These are phyloP conservation scores for Apiotrichum gracile DNA, from an alignment of 1,284 basidiomycete genomes.

Conservation along the genomic window DNA sequence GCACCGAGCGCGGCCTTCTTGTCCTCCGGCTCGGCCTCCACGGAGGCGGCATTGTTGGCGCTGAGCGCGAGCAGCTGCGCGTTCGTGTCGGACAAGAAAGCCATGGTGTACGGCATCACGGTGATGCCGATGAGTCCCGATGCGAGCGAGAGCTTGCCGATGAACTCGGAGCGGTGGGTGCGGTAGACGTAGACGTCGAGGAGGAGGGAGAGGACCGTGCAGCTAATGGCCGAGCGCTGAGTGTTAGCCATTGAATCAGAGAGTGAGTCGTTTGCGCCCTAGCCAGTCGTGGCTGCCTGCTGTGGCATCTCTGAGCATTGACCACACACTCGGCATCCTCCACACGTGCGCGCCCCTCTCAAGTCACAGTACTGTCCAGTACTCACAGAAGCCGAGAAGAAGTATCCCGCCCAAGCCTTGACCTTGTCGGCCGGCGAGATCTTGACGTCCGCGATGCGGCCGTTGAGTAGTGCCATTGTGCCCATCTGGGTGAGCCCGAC, in stretches of 20 bases:
- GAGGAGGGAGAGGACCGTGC: conserved; percentile 3
- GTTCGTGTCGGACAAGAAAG: conserved; percentile 18
- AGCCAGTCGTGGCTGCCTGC: too few species aligned
- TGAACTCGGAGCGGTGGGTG: conserved; percentile 12
- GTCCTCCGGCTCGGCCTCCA: not conserved
- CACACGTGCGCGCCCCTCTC: too few species aligned
- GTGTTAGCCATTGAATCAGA: not conserved
- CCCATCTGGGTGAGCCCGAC: conserved; percentile 20
- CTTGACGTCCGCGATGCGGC: conserved; percentile 3
- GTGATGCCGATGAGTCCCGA: conserved; percentile 16
- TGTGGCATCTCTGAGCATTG: too few species aligned
- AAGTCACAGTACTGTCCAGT: too few species aligned
- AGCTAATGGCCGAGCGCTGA: conserved; percentile 13
- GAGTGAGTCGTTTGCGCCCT: too few species aligned
- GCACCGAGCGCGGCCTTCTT: not conserved
- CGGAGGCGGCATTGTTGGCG: conserved; percentile 9
- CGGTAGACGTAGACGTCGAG: conserved; percentile 15
- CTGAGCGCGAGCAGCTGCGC: conserved; percentile 11
- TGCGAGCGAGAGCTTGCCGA: conserved; percentile 16
- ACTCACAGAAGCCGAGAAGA: conserved; percentile 18
- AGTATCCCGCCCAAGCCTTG: conserved; percentile 16
- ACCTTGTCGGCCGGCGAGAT: conserved; percentile 7
- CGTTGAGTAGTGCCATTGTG: conserved; percentile 22
- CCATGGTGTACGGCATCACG: conserved; percentile 23
- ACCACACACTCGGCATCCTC: too few species aligned